Percentiles rank a stretch among this genome's conserved stretches.
Conservation (phyloP, 1,284 basidiomycete genomes). For the Trichosporon asahii region DNA sequence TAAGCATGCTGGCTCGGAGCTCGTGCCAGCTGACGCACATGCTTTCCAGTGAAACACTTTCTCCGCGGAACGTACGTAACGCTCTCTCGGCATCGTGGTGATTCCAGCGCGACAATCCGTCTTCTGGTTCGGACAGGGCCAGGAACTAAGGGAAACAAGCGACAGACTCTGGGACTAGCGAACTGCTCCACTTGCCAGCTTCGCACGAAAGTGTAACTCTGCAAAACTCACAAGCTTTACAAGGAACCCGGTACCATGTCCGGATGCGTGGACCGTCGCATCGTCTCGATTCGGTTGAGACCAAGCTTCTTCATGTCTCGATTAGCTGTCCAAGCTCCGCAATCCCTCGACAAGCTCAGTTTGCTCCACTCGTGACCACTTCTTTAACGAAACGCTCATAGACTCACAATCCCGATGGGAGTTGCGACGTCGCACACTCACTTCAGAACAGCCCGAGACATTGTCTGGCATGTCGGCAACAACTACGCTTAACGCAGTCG, state of each 20-base stretch:
- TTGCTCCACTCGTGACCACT: background rate
- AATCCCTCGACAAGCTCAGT: background rate
- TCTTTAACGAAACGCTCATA: background rate
- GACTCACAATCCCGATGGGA: background rate
- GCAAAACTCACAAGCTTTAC: background rate
- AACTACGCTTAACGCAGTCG: background rate
- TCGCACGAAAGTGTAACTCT: background rate
- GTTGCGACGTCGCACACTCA: background rate
- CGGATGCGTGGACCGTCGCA: background rate
- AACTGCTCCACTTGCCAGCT: background rate
- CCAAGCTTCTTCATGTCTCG: background rate
- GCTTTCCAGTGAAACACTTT: background rate
- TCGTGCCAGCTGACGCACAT: background rate
- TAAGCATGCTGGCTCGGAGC: background rate
- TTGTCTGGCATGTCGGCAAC: background rate
- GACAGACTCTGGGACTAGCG: background rate
- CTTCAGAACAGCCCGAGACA: background rate
- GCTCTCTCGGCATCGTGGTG: background rate
- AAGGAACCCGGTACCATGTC: background rate
- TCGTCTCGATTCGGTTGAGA: background rate
- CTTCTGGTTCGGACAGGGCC: background rate
- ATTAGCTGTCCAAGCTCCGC: background rate
- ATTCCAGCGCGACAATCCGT: constrained; percentile 1
- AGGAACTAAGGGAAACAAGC: background rate
- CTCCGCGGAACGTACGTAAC: constrained; percentile 5